Conservation (phyloP, 176 grass and related monocot species). For the Raddia guianensis region DNA sequence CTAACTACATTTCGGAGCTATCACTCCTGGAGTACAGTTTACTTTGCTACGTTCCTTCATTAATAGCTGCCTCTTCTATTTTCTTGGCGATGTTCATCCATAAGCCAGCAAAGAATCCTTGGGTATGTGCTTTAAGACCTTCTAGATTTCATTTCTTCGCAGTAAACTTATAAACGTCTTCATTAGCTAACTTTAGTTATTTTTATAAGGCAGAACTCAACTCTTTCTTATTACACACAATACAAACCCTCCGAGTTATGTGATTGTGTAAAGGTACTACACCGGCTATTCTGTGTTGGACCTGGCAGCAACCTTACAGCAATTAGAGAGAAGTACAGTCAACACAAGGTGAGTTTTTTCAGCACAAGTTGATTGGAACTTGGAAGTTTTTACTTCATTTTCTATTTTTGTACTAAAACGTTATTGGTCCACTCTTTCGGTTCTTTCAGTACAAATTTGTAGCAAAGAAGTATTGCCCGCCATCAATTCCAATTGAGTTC, state of each 20-base stretch:
- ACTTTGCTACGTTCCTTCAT: slow-evolving; percentile 76
- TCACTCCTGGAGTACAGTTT: slow-evolving; percentile 92
- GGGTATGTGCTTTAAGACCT: slow-evolving; percentile 52
- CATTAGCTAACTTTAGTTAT: slow-evolving; percentile 20
- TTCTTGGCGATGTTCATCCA: slow-evolving; percentile 86
- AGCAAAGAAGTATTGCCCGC: slow-evolving; percentile 81
- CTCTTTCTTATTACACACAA: slow-evolving; percentile 69
- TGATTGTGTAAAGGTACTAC: slow-evolving; percentile 66
- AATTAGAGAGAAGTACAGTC: slow-evolving; percentile 94
- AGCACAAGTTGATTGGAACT: slow-evolving; percentile 2
- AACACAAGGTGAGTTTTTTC: slow-evolving; percentile 71
- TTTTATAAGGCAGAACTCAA: slow-evolving; percentile 60
- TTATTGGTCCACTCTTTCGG: slow-evolving; percentile 14
- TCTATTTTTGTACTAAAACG: slow-evolving; percentile 16
- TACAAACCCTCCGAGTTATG: slow-evolving; percentile 71
- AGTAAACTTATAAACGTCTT: neutral
- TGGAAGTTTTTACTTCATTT: slow-evolving; percentile 24
- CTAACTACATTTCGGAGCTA: slow-evolving; percentile 80
- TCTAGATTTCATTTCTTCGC: slow-evolving; percentile 18
- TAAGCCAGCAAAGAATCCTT: slow-evolving; percentile 79
- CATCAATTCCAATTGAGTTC: slow-evolving; percentile 63
- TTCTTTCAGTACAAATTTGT: slow-evolving; percentile 81
- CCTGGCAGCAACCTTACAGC: slow-evolving; percentile 68
- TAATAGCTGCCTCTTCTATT: slow-evolving; percentile 77
- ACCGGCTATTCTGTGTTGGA: slow-evolving; percentile 60